These are phyloP conservation scores for Aspergillus olivimuriae DNA, from an alignment of 495 filamentous ascomycete species.

Conservation along the genomic window DNA sequence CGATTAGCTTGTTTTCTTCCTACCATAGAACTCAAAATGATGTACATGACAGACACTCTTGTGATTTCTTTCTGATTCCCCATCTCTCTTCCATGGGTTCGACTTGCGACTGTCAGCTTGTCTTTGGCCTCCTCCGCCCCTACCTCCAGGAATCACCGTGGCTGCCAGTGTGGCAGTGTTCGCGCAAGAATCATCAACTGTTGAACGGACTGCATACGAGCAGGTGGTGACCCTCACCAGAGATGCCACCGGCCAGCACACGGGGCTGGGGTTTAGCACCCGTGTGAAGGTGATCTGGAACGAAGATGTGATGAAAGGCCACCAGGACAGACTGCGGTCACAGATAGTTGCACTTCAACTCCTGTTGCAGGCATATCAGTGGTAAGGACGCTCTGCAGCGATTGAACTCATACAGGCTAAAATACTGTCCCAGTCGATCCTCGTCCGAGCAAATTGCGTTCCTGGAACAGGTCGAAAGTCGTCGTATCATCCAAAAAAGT, in stretches of 20 bases:
- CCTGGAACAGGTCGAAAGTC: slow-evolving; percentile 28
- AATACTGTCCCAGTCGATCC: slow-evolving; percentile 20
- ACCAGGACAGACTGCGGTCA: slow-evolving; percentile 32
- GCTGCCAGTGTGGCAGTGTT: background rate
- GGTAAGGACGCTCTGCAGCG: slow-evolving; percentile 21
- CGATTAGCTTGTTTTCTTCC: no score
- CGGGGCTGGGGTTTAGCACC: slow-evolving; percentile 15
- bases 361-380: slow-evolving; percentile 38
- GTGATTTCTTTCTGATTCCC: no score
- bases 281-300: slow-evolving; percentile 34
- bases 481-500: slow-evolving; percentile 35
- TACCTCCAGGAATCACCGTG: no score
- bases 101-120: no score
- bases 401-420: slow-evolving; percentile 2
- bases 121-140: no score
- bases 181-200: background rate
- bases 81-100: no score
- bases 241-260: slow-evolving; percentile 7
- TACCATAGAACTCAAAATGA: no score
- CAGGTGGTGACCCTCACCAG: slow-evolving; percentile 32
- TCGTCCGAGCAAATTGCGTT: slow-evolving; percentile 30
- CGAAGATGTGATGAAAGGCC: slow-evolving; percentile 35
- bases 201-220: slow-evolving; percentile 28
- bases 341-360: slow-evolving; percentile 40
- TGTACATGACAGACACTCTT: no score